Evolutionary conservation across 2,329 filamentous ascomycete genomes (phyloP).

Genomic region (Talaromyces sp.): DNA sequence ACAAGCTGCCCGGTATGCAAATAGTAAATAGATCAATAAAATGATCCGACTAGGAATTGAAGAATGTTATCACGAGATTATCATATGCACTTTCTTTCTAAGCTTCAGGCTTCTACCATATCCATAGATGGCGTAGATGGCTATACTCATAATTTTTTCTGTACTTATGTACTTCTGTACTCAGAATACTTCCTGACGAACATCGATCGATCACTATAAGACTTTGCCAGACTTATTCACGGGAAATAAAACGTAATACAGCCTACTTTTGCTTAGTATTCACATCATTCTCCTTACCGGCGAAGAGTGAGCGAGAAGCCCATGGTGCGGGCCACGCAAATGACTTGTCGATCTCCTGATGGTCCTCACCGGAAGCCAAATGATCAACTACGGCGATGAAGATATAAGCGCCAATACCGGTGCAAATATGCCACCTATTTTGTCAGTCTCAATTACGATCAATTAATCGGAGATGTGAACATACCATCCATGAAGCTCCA

Average conservation of each 20-base stretch:
- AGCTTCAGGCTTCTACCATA: too few relatives aligned
- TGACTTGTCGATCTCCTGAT: slow-evolving; percentile 24
- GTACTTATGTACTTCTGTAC: too few relatives aligned
- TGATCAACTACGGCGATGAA: slow-evolving; percentile 39
- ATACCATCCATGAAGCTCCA: slow-evolving; percentile 45
- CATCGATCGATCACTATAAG: background rate
- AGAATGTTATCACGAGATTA: too few relatives aligned
- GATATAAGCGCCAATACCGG: slow-evolving; percentile 42
- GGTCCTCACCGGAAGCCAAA: slow-evolving; percentile 34
- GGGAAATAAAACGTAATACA: background rate
- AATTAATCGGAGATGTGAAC: slow-evolving; percentile 5
- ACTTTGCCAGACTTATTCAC: background rate
- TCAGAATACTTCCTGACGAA: too few relatives aligned
- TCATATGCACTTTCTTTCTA: too few relatives aligned
- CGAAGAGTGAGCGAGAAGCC: background rate
- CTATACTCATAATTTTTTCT: too few relatives aligned
- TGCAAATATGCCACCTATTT: slow-evolving; percentile 44
- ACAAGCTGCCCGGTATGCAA: too few relatives aligned
- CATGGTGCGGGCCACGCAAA: slow-evolving; percentile 35
- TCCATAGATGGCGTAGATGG: too few relatives aligned
- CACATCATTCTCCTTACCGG: background rate
- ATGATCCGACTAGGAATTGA: too few relatives aligned
- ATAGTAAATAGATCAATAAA: too few relatives aligned
- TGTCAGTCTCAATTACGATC: background rate
- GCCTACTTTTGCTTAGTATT: background rate